Evolutionary conservation across 2,329 filamentous ascomycete species (phyloP), one percentile per base, ranked within the genome.

Genomic region (Atkinsonella texensis): DNA sequence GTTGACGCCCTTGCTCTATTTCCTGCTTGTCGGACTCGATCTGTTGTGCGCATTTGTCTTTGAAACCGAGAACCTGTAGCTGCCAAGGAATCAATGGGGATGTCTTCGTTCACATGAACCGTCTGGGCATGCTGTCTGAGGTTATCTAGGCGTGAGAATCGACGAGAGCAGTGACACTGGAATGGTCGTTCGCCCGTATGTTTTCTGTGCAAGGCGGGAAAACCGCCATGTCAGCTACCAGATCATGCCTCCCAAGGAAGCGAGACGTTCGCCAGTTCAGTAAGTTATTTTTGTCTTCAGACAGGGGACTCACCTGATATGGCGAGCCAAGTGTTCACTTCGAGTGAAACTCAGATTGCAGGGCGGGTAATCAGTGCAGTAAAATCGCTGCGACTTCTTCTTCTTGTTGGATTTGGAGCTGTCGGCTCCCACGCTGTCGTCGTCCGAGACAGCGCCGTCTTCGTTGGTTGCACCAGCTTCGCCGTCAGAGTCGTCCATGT

Each of bases 141-240:
- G 63, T 98, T 98, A 67, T 98, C 91, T 45, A 97, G 78, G 47
- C 91, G 81, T 10, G 93, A 97, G 66, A 98, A 98, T 51, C 89
- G 81, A 48, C 93, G 81, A 2, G 85, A 88, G 68, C 93, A 98
- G 67, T 97, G 93, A 59, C 93, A 98, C 68, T 94, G 87, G 62
- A 97, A 98, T 0, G 93, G 93, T 31, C 93, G 83, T 72, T 98
- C 93, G 50, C 93, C 93, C 0, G 93, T 98, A 63, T 98, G 93
- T 79, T 97, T 97, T 61, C 89, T 93, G 23, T 8, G 42, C 39
- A 10, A 17, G 45, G 5, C 18, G 4, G 39, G 32, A 40, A 2
- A 38, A 38, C 1, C 35, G 8, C 2, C 38, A n/a, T 12, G 46
- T 38, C 31, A 33, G 40, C 39, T 11, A 48, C 17, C 33, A 32